Evolutionary conservation across 2,329 filamentous ascomycete genomes (phyloP).

Genomic region (Zymoseptoria passerinii): DNA sequence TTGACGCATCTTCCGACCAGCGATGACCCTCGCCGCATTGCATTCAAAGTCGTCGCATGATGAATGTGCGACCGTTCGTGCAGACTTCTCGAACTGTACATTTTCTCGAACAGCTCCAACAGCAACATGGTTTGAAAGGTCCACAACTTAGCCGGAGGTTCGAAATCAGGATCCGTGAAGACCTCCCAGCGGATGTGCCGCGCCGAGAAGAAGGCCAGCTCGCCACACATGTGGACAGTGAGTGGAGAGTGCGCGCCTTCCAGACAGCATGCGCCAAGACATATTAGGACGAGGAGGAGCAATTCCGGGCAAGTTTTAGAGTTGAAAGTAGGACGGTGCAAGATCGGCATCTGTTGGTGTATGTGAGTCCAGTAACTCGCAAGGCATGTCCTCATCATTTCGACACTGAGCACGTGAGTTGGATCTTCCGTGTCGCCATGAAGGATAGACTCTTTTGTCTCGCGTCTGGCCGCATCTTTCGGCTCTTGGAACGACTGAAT

Average conservation of each 20-base stretch:
- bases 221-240: constrained; percentile 66
- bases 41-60: constrained; percentile 85
- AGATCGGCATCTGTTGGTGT: constrained; percentile 85
- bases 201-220: constrained; percentile 80
- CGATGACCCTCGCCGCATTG: constrained; percentile 90
- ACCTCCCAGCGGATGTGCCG: constrained; percentile 95
- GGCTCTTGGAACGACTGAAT: constrained; percentile 75
- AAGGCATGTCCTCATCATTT: constrained; percentile 95
- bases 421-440: constrained; percentile 64
- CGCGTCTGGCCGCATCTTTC: constrained; percentile 63
- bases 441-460: constrained; percentile 67
- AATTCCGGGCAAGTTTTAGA: constrained; percentile 79
- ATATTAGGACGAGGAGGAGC: constrained; percentile 79
- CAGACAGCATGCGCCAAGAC: constrained; percentile 81
- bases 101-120: constrained; percentile 92
- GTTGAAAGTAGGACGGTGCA: constrained; percentile 89
- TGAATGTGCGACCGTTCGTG: constrained; percentile 96
- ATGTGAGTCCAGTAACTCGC: constrained; percentile 92
- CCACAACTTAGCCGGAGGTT: constrained; percentile 90
- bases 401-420: constrained; percentile 62
- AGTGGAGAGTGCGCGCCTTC: constrained; percentile 72
- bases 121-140: constrained; percentile 86
- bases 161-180: constrained; percentile 83
- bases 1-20: constrained; percentile 76
- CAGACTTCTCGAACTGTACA: constrained; percentile 84